Evolutionary conservation across 2,329 filamentous ascomycete species (phyloP).

Genomic region (Dactylellina drechsleri): DNA sequence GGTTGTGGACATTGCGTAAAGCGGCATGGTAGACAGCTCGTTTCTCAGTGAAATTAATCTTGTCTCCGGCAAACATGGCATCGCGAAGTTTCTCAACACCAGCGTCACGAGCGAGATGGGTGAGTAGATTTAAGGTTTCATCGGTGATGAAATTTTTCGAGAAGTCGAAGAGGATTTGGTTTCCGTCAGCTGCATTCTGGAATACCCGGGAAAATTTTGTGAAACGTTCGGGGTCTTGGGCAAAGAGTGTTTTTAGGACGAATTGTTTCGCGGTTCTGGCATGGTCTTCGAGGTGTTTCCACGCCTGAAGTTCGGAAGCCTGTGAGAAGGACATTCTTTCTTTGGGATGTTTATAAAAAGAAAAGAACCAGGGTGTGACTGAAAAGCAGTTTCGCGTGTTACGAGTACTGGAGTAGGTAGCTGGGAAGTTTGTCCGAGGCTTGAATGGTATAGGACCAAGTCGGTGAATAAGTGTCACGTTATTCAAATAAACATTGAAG

Average conservation of each 20-base stretch:
- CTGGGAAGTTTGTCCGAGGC: too few relatives aligned
- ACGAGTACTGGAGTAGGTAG: too few relatives aligned
- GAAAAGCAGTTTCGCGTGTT: background rate
- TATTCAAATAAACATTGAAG: too few relatives aligned
- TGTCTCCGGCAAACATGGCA: constrained; percentile 95
- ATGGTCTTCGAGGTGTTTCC: constrained; percentile 90
- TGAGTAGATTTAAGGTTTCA: constrained; percentile 85
- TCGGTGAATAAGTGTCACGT: too few relatives aligned
- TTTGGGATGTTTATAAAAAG: background rate
- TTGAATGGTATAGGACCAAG: too few relatives aligned
- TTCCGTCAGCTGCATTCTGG: constrained; percentile 77
- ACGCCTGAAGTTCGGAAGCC: constrained; percentile 84
- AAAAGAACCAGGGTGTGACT: background rate
- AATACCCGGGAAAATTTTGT: constrained; percentile 89
- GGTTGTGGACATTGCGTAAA: constrained; percentile 86
- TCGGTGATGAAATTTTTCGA: constrained; percentile 95
- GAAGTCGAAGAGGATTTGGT: constrained; percentile 96
- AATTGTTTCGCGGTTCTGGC: constrained; percentile 86
- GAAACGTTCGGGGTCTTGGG: constrained; percentile 87
- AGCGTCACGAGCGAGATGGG: constrained; percentile 91
- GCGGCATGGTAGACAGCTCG: constrained; percentile 96
- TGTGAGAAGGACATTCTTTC: constrained; percentile 72
- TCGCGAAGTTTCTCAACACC: constrained; percentile 92
- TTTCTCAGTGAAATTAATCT: constrained; percentile 99
- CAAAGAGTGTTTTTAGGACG: constrained; percentile 91